These are phyloP conservation scores for Casuarina cunninghamiana DNA, from an alignment of 306 rosid genomes.

Conservation along the genomic window DNA sequence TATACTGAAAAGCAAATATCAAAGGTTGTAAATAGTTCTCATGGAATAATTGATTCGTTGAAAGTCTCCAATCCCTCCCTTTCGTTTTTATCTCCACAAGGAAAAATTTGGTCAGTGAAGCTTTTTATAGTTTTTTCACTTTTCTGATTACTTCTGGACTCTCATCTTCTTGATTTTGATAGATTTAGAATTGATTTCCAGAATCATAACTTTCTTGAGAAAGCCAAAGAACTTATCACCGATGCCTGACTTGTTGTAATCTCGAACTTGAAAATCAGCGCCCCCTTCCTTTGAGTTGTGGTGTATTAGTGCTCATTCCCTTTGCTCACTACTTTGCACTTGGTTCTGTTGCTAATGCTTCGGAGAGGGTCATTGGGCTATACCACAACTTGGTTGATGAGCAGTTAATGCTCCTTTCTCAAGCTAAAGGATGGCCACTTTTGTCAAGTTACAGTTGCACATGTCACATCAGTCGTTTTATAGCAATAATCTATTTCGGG, in stretches of 20 bases:
- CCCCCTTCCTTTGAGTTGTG: background rate
- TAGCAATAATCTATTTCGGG: background rate
- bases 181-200: background rate
- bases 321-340: background rate
- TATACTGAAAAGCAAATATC: background rate
- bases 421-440: background rate
- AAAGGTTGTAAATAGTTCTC: background rate
- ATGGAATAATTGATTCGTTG: background rate
- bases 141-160: background rate
- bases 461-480: background rate
- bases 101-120: background rate
- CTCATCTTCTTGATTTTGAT: background rate
- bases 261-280: background rate
- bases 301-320: too few species aligned
- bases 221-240: background rate
- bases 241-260: background rate
- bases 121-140: background rate
- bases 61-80: background rate
- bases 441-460: background rate
- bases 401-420: slow-evolving; percentile 1
- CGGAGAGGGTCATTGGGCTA: background rate
- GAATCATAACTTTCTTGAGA: background rate
- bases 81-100: background rate
- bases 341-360: background rate
- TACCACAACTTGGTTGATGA: background rate